These are phyloP conservation scores for Xerocomus nothofagi DNA, from an alignment of 1,284 basidiomycete species.

Conservation along the genomic window DNA sequence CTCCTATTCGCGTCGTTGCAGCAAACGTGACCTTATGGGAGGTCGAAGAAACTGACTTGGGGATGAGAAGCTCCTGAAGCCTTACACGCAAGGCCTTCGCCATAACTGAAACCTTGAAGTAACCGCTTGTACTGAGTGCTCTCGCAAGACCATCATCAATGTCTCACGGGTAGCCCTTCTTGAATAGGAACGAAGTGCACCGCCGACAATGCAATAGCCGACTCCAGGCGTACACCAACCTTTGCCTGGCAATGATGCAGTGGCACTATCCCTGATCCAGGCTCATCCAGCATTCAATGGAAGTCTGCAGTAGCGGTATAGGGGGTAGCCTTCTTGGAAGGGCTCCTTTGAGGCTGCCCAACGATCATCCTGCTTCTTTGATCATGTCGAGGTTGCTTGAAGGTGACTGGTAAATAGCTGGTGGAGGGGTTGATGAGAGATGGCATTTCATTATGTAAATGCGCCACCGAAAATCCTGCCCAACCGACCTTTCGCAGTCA, in stretches of 20 bases:
- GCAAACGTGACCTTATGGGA: background rate
- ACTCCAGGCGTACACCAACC: slow-evolving; percentile 16
- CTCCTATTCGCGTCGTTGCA: no score
- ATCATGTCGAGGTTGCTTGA: slow-evolving; percentile 11
- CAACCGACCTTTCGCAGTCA: no score
- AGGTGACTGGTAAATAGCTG: slow-evolving; percentile 30
- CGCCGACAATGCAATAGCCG: background rate
- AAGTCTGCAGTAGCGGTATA: slow-evolving; percentile 20
- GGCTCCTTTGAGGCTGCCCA: slow-evolving; percentile 30
- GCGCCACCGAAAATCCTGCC: no score
- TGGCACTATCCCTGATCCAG: background rate
- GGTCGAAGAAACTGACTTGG: background rate
- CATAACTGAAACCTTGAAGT: slow-evolving; percentile 29
- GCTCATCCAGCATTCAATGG: slow-evolving; percentile 7
- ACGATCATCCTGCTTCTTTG: slow-evolving; percentile 23
- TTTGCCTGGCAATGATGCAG: slow-evolving; percentile 2
- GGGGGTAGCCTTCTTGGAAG: slow-evolving; percentile 14
- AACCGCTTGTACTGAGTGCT: slow-evolving; percentile 12
- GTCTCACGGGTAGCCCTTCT: no score
- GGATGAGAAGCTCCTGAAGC: slow-evolving; percentile 21
- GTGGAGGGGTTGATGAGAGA: slow-evolving; percentile 20
- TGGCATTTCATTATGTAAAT: no score
- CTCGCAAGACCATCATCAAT: background rate
- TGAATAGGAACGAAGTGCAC: slow-evolving; percentile 12
- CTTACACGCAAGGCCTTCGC: slow-evolving; percentile 19